Evolutionary conservation across 2,329 filamentous ascomycete genomes (phyloP), one percentile per base, ranked within the genome.

Genomic region (Verticillium nonalfalfae): DNA sequence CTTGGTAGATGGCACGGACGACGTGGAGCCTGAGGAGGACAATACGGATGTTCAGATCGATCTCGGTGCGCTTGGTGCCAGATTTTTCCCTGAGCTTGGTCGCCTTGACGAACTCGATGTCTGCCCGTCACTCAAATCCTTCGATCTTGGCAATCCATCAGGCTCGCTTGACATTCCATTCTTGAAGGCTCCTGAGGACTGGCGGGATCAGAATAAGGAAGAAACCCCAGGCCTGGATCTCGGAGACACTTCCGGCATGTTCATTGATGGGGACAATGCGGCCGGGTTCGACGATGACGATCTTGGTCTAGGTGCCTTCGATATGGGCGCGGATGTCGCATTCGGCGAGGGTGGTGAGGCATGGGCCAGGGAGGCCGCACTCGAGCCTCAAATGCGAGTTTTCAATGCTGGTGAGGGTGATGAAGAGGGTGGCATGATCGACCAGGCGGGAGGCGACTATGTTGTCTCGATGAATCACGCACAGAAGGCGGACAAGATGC

Each of bases 301-400:
- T 50, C 84, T 88, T 65, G 84, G 83, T 40, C 78, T 93, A 40
- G 90, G 87, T 54, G 88, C 84, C 56, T 91, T 91, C 59, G 89
- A 91, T 64, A 77, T 89, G 56, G 84, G 86, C 56, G 79, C 77
- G 7, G 90, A 96, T 65, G 85, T 92, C 60, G 91, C 90, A 13
- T 99, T 99, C 71, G 95, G 95, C 33, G 93, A 98, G 73, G 95
- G 95, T 63, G 95, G 95, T 65, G 95, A 99, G 73, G 91, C 90
- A 1, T 99, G 95, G 94, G 95, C 94, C 5, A 87, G 88, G 67
- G 92, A 97, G 73, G 93, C 93, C 50, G 93, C 91, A 11, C 78
- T 94, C 21, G 90, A 94, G 68, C 91, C 91, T 52, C 92, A 96
- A 76, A 90, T 93, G 78, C 90, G 91, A 58, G 86, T 94, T 31